Base-by-base conservation (phyloP, 1,284 basidiomycete species). In the Austroboletus niveus region DNA sequence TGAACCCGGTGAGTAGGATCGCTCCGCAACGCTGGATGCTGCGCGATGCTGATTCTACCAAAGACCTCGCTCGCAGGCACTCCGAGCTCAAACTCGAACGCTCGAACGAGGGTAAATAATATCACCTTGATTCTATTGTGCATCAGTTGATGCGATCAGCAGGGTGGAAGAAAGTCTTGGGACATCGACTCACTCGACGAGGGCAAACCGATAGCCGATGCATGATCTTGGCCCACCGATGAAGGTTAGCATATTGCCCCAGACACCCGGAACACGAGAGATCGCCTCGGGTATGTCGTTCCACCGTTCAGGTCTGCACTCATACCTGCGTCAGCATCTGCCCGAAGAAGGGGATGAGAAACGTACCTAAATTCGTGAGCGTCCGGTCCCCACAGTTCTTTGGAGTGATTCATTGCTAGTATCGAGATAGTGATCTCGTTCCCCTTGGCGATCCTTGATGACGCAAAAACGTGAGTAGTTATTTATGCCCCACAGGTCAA, bases 181-280 rank as follows among this genome's bases (percentile, higher is more conserved):
- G 22, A 24, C 20, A 14, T 40, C 39, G 20, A 40, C 39, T 40
- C 14, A 40, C 39, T 40, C 39, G 20, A 40, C 39, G 20, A 38
- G 14, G 14, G 35, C 11, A 38, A 38, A 89, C 5, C 84, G 78
- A 63, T 84, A 89, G 0, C 87, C 87, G 42, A 86, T 85, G 60
- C 84, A 86, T 2, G 81, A 75, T 34, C 77, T 75, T 8, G 81
- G 75, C 1, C 84, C 84, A 20, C 79, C 79, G 5, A 82, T 57
- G 72, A 88, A 89, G 1, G 79, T 78, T 45, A 87, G 66, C 60
- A 81, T 53, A 56, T 85, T 76, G 14, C 77, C 73, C 77, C 76
- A 85, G 0, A 86, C 70, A 1, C 84, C 79, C 0, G 85, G 85
- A 17, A 86, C 72, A 1, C 60, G 63, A 12, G 65, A 63, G 1